These are phyloP conservation scores for Aegilops sharonensis DNA, from an alignment of 176 grass and related monocot species.

Conservation along the genomic window DNA sequence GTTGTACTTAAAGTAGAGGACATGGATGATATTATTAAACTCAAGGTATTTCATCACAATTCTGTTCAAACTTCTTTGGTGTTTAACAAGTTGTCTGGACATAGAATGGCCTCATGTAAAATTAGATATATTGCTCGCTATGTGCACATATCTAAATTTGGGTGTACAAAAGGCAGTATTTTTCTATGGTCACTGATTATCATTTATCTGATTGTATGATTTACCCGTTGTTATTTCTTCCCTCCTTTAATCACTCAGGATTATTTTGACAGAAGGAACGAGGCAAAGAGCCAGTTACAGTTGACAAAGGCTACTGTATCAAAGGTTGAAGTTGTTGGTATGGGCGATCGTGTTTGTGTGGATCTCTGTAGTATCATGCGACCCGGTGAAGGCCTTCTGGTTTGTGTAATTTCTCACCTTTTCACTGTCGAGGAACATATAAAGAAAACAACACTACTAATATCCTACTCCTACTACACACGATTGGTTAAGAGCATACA, in stretches of 20 bases:
- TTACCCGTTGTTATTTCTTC: slow-evolving; percentile 27
- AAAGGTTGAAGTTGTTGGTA: slow-evolving; percentile 72
- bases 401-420: slow-evolving; percentile 48
- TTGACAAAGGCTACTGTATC: slow-evolving; percentile 81
- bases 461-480: not conserved
- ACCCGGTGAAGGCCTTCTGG: slow-evolving; percentile 94
- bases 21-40: slow-evolving; percentile 72
- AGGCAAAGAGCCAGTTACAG: slow-evolving; percentile 46
- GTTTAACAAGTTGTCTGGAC: not conserved
- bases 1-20: slow-evolving; percentile 82
- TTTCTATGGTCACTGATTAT: not conserved
- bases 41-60: slow-evolving; percentile 56
- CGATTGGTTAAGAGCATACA: not conserved
- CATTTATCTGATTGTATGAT: not conserved
- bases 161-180: not conserved
- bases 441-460: not conserved
- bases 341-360: slow-evolving; percentile 96
- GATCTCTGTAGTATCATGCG: slow-evolving; percentile 94
- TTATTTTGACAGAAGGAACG: slow-evolving; percentile 94
- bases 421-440: not conserved
- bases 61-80: not conserved
- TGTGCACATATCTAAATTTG: not conserved
- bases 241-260: slow-evolving; percentile 62
- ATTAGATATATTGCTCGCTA: not conserved
- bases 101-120: not conserved